These are phyloP conservation scores for Fusarium equiseti DNA, from an alignment of 2,329 filamentous ascomycete genomes.

Conservation along the genomic window DNA sequence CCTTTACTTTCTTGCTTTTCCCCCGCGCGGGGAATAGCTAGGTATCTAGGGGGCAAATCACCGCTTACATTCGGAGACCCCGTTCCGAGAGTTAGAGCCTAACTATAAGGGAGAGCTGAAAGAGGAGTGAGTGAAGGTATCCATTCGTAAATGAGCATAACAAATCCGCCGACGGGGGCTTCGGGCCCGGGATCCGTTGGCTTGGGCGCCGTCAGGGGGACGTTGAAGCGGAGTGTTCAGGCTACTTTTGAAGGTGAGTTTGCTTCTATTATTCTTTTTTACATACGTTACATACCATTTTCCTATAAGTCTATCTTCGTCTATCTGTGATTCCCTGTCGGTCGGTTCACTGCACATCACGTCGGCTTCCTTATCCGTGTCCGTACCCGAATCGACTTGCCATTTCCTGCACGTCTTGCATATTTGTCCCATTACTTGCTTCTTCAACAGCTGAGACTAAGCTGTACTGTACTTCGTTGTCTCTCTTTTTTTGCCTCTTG, in stretches of 20 bases:
- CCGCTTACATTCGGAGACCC: constrained; percentile 32
- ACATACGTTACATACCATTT: background rate
- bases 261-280: constrained; percentile 3
- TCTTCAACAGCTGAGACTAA: background rate
- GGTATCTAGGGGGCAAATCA: constrained; percentile 13
- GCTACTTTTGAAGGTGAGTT: constrained; percentile 70
- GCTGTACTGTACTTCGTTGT: background rate
- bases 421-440: background rate
- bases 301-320: constrained; percentile 18
- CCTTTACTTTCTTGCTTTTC: background rate
- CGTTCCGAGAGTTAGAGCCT: constrained; percentile 12
- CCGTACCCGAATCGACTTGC: background rate
- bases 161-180: constrained; percentile 64
- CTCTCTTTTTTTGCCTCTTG: constrained; percentile 5
- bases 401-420: constrained; percentile 2
- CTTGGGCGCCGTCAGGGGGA: constrained; percentile 52
- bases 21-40: background rate
- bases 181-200: constrained; percentile 63
- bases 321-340: constrained; percentile 24
- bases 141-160: constrained; percentile 62
- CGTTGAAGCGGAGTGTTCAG: constrained; percentile 70
- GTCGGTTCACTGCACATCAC: background rate
- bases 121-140: background rate
- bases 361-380: background rate
- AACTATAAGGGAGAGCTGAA: background rate